Base-by-base conservation (phyloP, 148 eudicot genomes). In the Euryodendron excelsum region DNA sequence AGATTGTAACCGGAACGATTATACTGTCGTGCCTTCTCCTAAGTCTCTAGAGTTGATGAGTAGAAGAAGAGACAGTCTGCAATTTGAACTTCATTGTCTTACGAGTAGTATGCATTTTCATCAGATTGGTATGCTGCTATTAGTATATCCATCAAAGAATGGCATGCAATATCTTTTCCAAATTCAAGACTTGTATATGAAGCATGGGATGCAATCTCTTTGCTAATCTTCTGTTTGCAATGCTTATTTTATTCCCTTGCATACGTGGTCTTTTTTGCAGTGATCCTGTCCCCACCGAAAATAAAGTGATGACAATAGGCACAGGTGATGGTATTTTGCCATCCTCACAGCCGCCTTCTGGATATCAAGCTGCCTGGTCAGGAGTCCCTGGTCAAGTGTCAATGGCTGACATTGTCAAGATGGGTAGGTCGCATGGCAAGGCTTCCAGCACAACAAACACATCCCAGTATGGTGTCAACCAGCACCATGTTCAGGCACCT, bases 401-500 rank as follows among this genome's bases (percentile, higher is more conserved):
- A 62, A 90, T 96, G 98, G 99, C 99, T 82, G 99, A 96, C 77
- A 87, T 96, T 81, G 99, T 96, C 77, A 96, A 96, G 87, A 93
- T 88, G 99, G 99, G 99, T 63, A 91, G 91, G 80, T 91, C 92
- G 28, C 91, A 90, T 31, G 89, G 80, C 61, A 93, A 89, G 80
- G 64, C 83, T 72, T 73, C 89, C 28, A 87, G 72, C 87, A 80
- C 77, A 67, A 47, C 78, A 21, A 84, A 75, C 63, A 55, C 79
- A 72, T 85, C 90, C 28, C 88, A 89, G 23, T 86, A 80, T 34
- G 80, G 58, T 80, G 77, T 53, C 59, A 75, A 74, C 67, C 81
- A 81, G 64, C 84, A 86, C 45, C 82, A 83, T 77, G 73, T 73
- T 75, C 84, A 58, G 80, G 83, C 78, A 63, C 62, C 90, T 75